Percentiles rank a stretch among this genome's conserved stretches.
phyloP scores from a whole-genome alignment of 176 grass and related monocot species.

The Elaeis guineensis region DNA sequence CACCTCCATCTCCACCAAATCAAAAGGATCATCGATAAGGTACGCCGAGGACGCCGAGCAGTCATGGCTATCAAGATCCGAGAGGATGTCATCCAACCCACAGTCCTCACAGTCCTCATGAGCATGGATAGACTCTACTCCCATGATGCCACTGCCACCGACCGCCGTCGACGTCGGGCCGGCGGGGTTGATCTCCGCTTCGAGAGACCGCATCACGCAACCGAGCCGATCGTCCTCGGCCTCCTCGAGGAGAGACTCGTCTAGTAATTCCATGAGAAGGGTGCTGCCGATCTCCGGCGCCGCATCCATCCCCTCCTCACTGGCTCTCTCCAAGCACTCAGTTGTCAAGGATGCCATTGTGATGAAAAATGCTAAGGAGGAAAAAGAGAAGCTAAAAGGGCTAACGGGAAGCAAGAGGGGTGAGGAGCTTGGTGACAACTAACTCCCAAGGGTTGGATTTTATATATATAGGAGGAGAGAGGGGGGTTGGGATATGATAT shows the following conservation, averaged over 20 bases:
- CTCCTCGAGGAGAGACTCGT: conserved; percentile 5
- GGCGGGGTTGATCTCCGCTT: conserved; percentile 9
- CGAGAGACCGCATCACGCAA: conserved; percentile 4
- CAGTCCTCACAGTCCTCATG: conserved; percentile 63
- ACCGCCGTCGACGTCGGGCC: not conserved
- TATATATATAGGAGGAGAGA: too few species aligned
- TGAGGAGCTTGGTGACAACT: too few species aligned
- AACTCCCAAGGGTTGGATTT: too few species aligned
- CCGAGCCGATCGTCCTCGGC: conserved; percentile 5
- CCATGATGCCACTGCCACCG: conserved; percentile 1
- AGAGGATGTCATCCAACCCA: conserved; percentile 42
- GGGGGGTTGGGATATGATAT: too few species aligned
- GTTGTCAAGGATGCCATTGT: not conserved
- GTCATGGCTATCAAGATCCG: conserved; percentile 21
- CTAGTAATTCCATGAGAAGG: conserved; percentile 42
- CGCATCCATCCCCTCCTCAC: conserved; percentile 10
- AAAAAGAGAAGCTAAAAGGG: too few species aligned
- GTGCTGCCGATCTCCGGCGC: conserved; percentile 35
- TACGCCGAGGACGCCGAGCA: conserved; percentile 15
- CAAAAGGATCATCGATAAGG: conserved; percentile 11
- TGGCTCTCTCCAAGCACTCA: not conserved
- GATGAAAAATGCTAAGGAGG: not conserved
- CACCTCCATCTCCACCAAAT: conserved; percentile 36
- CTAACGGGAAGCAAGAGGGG: too few species aligned
- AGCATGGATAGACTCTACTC: conserved; percentile 1